Evolutionary conservation across 129 eudicot species (phyloP), one percentile per base, ranked within the genome.

Genomic region (Flaveria linearis): DNA sequence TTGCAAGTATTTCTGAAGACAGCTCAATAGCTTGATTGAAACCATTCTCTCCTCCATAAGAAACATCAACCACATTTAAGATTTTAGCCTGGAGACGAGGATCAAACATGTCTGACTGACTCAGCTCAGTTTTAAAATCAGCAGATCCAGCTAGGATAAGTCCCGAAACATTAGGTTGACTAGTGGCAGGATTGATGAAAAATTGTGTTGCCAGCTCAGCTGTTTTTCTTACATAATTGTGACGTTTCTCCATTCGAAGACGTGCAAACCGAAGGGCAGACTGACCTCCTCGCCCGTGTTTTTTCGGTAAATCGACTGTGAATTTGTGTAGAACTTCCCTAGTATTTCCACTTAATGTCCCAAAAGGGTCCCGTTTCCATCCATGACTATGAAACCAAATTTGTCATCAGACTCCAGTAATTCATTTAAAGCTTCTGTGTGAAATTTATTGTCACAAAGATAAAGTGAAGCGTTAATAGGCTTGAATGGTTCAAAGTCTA

Each of bases 231-330:
- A 20, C 85, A 6, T 81, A 81, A 39, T 81, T 81, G 60, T 81
- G 85, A 15, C 85, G 85, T 66, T 81, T 81, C 58, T 81, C 85
- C 85, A 81, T 81, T 42, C 85, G 85, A 55, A 81, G 81, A 70
- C 81, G 85, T 25, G 85, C 85, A 50, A 81, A 81, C 0, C 85
- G 81, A 53, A 81, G 81, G 8, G 85, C 85, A 9, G 81, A 81
- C 56, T 81, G 85, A 5, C 85, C 85, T 69, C 85, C 85, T 36
- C 85, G 18, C 12, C 85, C 85, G 69, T 81, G 85, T 28, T 81
- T 81, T 39, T 81, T 81, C 0, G 85, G 85, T 71, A 81, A 46
- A 81, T 81, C 85, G n/a, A 81, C 85, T 1, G 80, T 81, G 74
- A 81, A 81, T 23, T 81, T 81, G 85, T 81, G 85, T 12, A 81